Evolutionary conservation across 2,329 filamentous ascomycete genomes (phyloP).

Genomic region (Trichoderma sp.): DNA sequence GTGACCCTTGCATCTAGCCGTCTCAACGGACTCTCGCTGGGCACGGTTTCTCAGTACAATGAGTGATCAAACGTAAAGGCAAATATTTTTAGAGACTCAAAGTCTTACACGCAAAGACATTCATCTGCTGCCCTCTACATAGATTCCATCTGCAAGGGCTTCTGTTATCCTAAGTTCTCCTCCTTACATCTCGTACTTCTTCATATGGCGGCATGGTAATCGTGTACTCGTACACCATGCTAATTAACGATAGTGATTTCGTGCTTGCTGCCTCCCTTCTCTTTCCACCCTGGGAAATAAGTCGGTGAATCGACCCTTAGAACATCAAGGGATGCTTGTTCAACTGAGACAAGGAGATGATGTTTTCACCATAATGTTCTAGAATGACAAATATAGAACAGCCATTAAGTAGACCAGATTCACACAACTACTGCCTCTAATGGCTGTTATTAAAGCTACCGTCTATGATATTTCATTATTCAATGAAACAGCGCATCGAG

Average conservation of each 20-base stretch:
- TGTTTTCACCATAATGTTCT: not conserved
- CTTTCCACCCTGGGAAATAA: not conserved
- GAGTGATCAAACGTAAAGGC: not conserved
- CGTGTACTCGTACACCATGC: not conserved
- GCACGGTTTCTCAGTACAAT: not conserved
- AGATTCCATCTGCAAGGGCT: not conserved
- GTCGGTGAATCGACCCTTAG: not conserved
- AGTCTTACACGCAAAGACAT: not conserved
- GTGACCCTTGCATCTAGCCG: not conserved
- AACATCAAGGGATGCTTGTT: not conserved
- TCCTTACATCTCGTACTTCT: not conserved
- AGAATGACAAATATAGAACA: not conserved
- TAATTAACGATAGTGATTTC: not conserved
- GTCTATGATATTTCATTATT: not conserved
- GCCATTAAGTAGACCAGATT: not conserved
- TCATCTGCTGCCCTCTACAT: not conserved
- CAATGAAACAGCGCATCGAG: not conserved
- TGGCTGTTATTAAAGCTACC: not conserved
- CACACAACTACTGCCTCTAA: not conserved
- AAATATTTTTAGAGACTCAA: not conserved
- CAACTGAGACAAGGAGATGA: not conserved
- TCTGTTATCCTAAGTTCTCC: not conserved
- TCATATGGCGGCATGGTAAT: not conserved
- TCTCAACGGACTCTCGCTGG: not conserved
- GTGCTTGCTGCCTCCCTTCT: not conserved